Conservation (phyloP, 495 filamentous ascomycete genomes). For the Chaetomidium leptoderma region DNA sequence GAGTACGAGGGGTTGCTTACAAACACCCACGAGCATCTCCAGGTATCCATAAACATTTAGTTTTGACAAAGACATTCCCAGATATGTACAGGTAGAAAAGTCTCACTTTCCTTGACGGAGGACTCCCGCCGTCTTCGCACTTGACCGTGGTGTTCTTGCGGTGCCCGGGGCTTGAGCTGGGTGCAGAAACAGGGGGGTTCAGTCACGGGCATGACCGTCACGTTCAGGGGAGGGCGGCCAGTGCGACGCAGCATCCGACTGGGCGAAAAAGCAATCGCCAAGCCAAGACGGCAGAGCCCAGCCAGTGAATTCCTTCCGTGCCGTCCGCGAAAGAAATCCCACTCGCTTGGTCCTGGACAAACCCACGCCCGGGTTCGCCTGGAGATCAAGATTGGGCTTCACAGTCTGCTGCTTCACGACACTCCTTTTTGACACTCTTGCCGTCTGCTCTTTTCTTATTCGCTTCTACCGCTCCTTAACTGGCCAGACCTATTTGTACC, state of each 20-base stretch:
- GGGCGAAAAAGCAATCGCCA: slow-evolving; percentile 15
- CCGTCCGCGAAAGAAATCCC: slow-evolving; percentile 5
- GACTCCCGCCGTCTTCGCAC: too few species aligned
- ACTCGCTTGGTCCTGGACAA: slow-evolving; percentile 5
- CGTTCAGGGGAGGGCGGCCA: slow-evolving; percentile 9
- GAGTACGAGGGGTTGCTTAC: too few species aligned
- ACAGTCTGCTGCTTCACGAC: slow-evolving; percentile 17
- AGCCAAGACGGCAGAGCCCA: slow-evolving; percentile 2
- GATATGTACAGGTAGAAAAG: too few species aligned
- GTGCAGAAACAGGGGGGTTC: too few species aligned
- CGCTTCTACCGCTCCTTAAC: not conserved
- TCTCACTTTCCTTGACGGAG: too few species aligned
- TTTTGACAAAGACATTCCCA: too few species aligned
- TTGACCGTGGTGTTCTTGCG: too few species aligned
- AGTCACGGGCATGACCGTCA: slow-evolving; percentile 1
- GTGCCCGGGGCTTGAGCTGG: too few species aligned
- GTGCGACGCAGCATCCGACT: not conserved
- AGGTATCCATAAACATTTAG: too few species aligned
- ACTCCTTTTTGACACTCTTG: slow-evolving; percentile 8
- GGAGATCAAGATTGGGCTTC: not conserved
- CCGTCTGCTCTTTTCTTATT: not conserved
- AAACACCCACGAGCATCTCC: too few species aligned
- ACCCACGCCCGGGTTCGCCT: not conserved
- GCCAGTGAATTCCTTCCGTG: slow-evolving; percentile 9
- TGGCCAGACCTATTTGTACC: not conserved